These are phyloP conservation scores for Aspergillus egyptiacus DNA, from an alignment of 495 filamentous ascomycete species.

Conservation along the genomic window DNA sequence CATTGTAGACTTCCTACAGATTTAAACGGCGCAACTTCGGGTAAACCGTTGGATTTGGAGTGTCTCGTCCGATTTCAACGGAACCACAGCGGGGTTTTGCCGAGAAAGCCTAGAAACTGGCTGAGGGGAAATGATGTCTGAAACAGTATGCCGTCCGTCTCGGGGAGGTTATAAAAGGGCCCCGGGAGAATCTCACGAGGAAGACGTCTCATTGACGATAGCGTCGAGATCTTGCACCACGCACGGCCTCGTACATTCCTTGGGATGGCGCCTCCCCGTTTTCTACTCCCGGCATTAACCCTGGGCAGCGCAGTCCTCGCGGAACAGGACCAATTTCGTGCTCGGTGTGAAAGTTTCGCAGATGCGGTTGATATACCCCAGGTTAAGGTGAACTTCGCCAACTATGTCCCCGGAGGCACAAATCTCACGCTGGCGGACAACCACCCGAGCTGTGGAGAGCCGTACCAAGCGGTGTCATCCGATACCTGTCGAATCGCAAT, in stretches of 20 bases:
- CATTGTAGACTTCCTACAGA: too few relatives aligned
- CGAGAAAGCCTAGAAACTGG: too few relatives aligned
- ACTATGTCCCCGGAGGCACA: conserved; percentile 43
- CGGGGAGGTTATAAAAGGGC: too few relatives aligned
- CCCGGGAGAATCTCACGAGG: too few relatives aligned
- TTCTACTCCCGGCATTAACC: conserved; percentile 18
- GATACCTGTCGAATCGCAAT: conserved; percentile 55
- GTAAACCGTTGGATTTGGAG: too few relatives aligned
- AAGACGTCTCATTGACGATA: too few relatives aligned
- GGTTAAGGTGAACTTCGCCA: conserved; percentile 33
- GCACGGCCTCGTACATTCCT: background rate
- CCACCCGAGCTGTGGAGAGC: conserved; percentile 35
- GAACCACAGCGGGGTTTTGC: too few relatives aligned
- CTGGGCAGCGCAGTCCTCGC: conserved; percentile 24
- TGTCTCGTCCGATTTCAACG: too few relatives aligned
- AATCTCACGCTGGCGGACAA: conserved; percentile 45
- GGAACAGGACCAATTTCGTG: conserved; percentile 27
- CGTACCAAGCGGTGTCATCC: conserved; percentile 36
- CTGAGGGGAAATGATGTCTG: too few relatives aligned
- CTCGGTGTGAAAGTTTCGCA: conserved; percentile 28
- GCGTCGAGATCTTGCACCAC: too few relatives aligned
- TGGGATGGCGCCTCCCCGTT: conserved; percentile 15
- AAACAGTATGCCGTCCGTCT: too few relatives aligned
- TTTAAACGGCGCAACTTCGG: too few relatives aligned
- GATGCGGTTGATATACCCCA: conserved; percentile 30